These are phyloP conservation scores for Moesziomyces antarcticus DNA, from an alignment of 1,284 basidiomycete species.

Conservation along the genomic window DNA sequence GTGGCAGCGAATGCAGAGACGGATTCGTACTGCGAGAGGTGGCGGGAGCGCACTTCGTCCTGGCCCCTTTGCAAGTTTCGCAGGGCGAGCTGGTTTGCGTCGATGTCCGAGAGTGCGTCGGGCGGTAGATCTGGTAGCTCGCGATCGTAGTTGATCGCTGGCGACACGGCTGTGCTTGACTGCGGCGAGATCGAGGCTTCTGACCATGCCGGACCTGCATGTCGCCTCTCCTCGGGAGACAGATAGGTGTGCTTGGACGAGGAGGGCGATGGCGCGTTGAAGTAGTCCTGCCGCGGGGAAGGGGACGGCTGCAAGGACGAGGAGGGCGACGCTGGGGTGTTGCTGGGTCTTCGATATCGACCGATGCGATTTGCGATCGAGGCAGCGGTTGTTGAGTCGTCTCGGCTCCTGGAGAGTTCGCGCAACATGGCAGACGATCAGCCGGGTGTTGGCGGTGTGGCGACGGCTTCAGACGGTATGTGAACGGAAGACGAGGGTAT, in stretches of 20 bases:
- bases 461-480: not conserved
- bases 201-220: slow-evolving; percentile 17
- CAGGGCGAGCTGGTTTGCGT: slow-evolving; percentile 12
- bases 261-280: not conserved
- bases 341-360: slow-evolving; percentile 29
- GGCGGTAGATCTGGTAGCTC: slow-evolving; percentile 38
- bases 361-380: slow-evolving; percentile 17
- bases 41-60: slow-evolving; percentile 38
- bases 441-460: not conserved
- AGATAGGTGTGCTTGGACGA: slow-evolving; percentile 20
- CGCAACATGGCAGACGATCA: slow-evolving; percentile 12
- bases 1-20: not conserved
- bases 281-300: slow-evolving; percentile 7
- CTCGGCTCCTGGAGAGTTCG: slow-evolving; percentile 8
- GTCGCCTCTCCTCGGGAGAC: slow-evolving; percentile 32
- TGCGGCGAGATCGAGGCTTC: slow-evolving; percentile 21
- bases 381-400: slow-evolving; percentile 9
- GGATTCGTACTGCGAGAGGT: slow-evolving; percentile 21
- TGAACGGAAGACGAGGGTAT: not conserved
- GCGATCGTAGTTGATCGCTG: slow-evolving; percentile 32
- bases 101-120: slow-evolving; percentile 25
- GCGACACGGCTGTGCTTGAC: slow-evolving; percentile 24
- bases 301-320: slow-evolving; percentile 9
- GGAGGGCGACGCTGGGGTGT: slow-evolving; percentile 3
- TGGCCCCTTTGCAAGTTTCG: slow-evolving; percentile 13